phyloP scores from a whole-genome alignment of 495 filamentous ascomycete species.

The Trichoderma erinaceum region DNA sequence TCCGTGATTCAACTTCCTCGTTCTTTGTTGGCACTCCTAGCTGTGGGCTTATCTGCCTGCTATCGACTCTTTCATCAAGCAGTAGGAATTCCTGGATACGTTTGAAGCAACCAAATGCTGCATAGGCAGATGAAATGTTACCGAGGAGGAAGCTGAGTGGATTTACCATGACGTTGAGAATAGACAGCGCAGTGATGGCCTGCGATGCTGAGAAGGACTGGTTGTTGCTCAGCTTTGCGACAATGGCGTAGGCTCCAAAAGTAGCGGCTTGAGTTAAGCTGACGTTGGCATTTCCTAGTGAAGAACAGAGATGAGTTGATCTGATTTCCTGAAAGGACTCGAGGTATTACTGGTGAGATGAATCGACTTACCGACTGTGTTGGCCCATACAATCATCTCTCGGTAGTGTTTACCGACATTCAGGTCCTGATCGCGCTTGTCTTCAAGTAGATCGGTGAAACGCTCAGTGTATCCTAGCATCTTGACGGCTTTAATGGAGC shows the following conservation, averaged over 20 bases:
- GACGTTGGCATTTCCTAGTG: background rate
- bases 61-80: conserved; percentile 6
- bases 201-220: conserved; percentile 35
- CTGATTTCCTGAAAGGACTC: background rate
- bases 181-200: conserved; percentile 49
- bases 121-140: conserved; percentile 43
- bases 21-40: background rate
- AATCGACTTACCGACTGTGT: conserved; percentile 4
- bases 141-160: conserved; percentile 47
- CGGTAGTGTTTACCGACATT: conserved; percentile 19
- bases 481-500: conserved; percentile 50
- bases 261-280: conserved; percentile 38
- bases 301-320: background rate
- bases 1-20: background rate
- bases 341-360: background rate
- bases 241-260: conserved; percentile 40
- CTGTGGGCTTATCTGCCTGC: background rate
- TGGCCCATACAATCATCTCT: conserved; percentile 10
- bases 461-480: conserved; percentile 43
- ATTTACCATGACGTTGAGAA: conserved; percentile 48
- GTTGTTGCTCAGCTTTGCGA: conserved; percentile 35
- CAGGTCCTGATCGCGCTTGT: conserved; percentile 21
- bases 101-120: conserved; percentile 47
- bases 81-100: conserved; percentile 49
- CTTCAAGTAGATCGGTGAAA: conserved; percentile 29